These are phyloP conservation scores for Takashimella tepidaria DNA, from an alignment of 1,284 basidiomycete species.

Conservation along the genomic window DNA sequence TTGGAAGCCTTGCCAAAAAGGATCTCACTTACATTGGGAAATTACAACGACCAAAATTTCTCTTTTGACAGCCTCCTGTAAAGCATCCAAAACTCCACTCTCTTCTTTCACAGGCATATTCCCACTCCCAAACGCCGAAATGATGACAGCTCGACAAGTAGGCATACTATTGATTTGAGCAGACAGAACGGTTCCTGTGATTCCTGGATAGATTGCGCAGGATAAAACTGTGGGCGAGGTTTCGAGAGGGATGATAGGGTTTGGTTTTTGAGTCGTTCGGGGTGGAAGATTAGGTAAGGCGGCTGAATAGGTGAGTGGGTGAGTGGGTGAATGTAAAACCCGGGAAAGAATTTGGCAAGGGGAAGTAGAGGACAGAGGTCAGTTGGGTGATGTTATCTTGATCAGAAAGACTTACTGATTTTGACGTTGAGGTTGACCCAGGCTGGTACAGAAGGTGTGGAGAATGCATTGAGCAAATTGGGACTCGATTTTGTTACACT, in stretches of 20 bases:
- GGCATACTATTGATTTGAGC: conserved; percentile 41
- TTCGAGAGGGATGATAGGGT: conserved; percentile 28
- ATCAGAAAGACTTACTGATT: conserved; percentile 34
- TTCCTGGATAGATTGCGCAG: conserved; percentile 35
- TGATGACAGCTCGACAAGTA: conserved; percentile 40
- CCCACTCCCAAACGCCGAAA: conserved; percentile 40
- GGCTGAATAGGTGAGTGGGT: conserved; percentile 10
- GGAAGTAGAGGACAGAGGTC: neutral
- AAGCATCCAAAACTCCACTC: conserved; percentile 31
- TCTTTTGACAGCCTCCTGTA: conserved; percentile 33
- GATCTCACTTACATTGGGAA: conserved; percentile 32
- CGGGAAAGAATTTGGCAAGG: neutral
- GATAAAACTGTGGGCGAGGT: conserved; percentile 31
- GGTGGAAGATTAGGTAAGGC: conserved; percentile 17
- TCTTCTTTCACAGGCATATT: conserved; percentile 38
- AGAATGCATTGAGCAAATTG: conserved; percentile 39
- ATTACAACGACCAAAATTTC: conserved; percentile 46
- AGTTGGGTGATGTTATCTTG: too few species aligned
- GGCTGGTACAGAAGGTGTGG: conserved; percentile 35
- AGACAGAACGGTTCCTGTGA: conserved; percentile 38
- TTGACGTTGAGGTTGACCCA: conserved; percentile 44
- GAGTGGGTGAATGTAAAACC: too few species aligned
- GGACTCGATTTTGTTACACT: conserved; percentile 40
- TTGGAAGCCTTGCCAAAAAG: neutral
- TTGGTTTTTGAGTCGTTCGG: conserved; percentile 15